A percentile compares a stretch with the other conserved stretches of the same genome.
These are phyloP conservation scores for Anaeromyces robustus DNA, from an alignment of 192 early-diverging fungal genomes.

Conservation along the genomic window DNA sequence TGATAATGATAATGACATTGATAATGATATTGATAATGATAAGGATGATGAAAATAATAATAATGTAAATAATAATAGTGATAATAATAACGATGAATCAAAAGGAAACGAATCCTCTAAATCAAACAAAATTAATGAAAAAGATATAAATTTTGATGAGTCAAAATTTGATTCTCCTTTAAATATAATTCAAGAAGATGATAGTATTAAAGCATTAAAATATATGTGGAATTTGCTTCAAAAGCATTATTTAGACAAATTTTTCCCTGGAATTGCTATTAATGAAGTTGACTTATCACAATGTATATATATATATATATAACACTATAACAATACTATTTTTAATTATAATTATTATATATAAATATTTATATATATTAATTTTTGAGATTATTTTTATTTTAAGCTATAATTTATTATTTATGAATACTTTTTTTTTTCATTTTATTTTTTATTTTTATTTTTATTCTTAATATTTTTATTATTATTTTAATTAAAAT, in stretches of 20 bases:
- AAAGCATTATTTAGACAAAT: conserved; percentile 42
- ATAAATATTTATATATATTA: not conserved
- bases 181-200: not conserved
- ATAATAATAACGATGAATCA: too few species aligned
- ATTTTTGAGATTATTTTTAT: too few species aligned
- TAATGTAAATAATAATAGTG: too few species aligned
- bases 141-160: not conserved
- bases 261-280: conserved; percentile 50
- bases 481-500: conserved; percentile 11
- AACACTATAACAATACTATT: too few species aligned
- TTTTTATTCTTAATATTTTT: conserved; percentile 18
- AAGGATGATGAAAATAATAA: too few species aligned
- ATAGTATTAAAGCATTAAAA: not conserved
- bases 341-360: conserved; percentile 2
- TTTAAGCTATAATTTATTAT: not conserved
- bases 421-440: too few species aligned
- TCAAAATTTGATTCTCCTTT: not conserved
- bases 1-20: too few species aligned
- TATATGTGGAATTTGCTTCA: conserved; percentile 54
- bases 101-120: too few species aligned
- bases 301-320: conserved; percentile 5
- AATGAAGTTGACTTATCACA: conserved; percentile 14
- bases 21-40: too few species aligned
- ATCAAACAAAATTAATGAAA: not conserved
- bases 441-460: not conserved